Base-by-base conservation (phyloP, 83 land plant genomes). In the Diphasiastrum complanatum region DNA sequence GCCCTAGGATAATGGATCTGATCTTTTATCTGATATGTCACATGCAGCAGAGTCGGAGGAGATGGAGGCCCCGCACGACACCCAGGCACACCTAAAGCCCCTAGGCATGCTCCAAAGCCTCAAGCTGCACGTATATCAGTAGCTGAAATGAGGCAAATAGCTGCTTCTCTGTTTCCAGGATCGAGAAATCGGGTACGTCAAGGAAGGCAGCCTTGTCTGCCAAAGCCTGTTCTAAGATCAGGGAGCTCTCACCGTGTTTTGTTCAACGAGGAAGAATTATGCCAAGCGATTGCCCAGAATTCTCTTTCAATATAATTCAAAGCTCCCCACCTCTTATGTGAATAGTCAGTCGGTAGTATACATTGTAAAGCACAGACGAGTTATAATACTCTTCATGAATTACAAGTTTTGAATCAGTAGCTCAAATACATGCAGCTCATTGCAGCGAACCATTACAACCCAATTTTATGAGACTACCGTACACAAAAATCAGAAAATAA, bases 261-360 rank as follows among this genome's bases (percentile, higher is more conserved):
- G 14, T 89, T 89, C 64, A 78, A 83, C 47, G 91, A 89, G 47
- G 96, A 89, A 25, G 96, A 89, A 71, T 62, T 89, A 25, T 85
- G 96, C 68, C 91, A 89, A 64, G 90, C 90, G 26, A 87, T 83
- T 51, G 77, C 95, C 10, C 83, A 85, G 62, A 19, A 57, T 29
- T 57, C 2, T 31, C n/a, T n/a, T n/a, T n/a, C n/a, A n/a, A n/a
- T n/a, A n/a, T n/a, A n/a, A n/a, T n/a, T n/a, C n/a, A n/a, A n/a
- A n/a, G n/a, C n/a, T n/a, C n/a, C n/a, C n/a, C n/a, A n/a, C n/a
- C n/a, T n/a, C n/a, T n/a, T n/a, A n/a, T n/a, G n/a, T n/a, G n/a
- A n/a, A n/a, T n/a, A n/a, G n/a, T n/a, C n/a, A n/a, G n/a, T n/a
- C n/a, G n/a, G n/a, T n/a, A n/a, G n/a, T n/a, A n/a, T n/a, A n/a